Conservation (phyloP, 306 rosid species). For the Pyrus communis region DNA sequence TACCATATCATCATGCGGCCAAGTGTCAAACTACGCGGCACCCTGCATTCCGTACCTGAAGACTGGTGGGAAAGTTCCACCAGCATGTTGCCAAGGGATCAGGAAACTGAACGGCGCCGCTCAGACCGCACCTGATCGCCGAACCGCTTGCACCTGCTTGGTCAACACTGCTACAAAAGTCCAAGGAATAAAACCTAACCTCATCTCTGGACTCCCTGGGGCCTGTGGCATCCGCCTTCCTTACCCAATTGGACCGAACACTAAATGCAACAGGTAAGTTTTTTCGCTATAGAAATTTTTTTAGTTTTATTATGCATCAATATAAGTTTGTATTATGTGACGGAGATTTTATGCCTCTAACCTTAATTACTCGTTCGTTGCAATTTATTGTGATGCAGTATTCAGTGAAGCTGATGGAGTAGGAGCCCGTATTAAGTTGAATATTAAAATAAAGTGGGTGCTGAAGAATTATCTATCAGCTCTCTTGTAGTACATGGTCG, state of each 20-base stretch:
- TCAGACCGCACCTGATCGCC: slow-evolving; percentile 40
- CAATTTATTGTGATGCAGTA: not conserved
- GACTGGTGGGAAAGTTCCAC: slow-evolving; percentile 14
- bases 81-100: slow-evolving; percentile 41
- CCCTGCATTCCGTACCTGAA: slow-evolving; percentile 38
- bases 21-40: slow-evolving; percentile 15
- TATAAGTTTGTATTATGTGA: not conserved
- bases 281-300: no score
- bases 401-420: not conserved
- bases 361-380: not conserved
- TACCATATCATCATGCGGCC: slow-evolving; percentile 14
- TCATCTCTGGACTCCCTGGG: slow-evolving; percentile 34
- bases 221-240: slow-evolving; percentile 23
- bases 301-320: not conserved
- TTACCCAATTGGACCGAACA: slow-evolving; percentile 22
- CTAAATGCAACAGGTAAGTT: slow-evolving; percentile 17
- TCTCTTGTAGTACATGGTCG: not conserved
- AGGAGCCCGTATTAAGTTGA: not conserved
- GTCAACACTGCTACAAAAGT: not conserved
- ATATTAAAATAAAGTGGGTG: not conserved
- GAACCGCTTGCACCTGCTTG: slow-evolving; percentile 40
- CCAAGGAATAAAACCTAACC: not conserved
- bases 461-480: not conserved
- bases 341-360: not conserved
- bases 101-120: slow-evolving; percentile 26